Base-by-base conservation (phyloP, 1,284 basidiomycete species). In the Quambalaria eucalypti region DNA sequence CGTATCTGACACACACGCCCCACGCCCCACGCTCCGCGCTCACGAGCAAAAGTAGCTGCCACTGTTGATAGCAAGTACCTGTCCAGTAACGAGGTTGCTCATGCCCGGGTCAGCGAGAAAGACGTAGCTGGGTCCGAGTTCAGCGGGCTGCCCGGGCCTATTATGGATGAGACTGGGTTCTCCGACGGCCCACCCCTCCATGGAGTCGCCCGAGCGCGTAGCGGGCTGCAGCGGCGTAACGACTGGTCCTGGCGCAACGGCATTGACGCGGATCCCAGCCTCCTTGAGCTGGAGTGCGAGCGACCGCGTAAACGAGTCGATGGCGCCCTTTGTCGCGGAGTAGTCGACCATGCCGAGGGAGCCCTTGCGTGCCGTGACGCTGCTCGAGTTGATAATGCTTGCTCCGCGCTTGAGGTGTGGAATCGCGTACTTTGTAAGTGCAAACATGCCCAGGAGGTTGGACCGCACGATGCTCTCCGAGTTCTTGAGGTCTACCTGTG, bases 311-410 rank as follows among this genome's bases (percentile, higher is more conserved):
- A 84, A 84, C 2, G 61, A 50, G 38, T 78, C 28, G 79, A 77
- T 69, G 8, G 73, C 76, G 21, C 73, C 71, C 73, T 86, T 85
- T 4, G 84, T 69, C 10, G 71, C 63, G 23, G 64, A 55, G 60
- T 82, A 84, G 73, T 85, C 83, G 38, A 83, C 76, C 78, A 78
- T 78, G 48, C 56, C 64, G 0, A 54, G 53, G 10, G 50, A 54
- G 9, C 78, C 78, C 58, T 80, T 80, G 76, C 83, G 83, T 2
- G 83, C 82, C 0, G 82, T 83, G 28, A 86, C 83, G 9, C 80
- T 82, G 5, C 82, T 79, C 7, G 82, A 82, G 73, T 84, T 84
- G 78, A 85, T 83, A 71, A 85, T 85, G 29, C 78, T 78, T 2
- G 79, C 77, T 2, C 84, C 84, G 33, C 82, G 79, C 62, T 81